These are phyloP conservation scores for Glycine soja DNA, from an alignment of 306 rosid species.

Conservation along the genomic window DNA sequence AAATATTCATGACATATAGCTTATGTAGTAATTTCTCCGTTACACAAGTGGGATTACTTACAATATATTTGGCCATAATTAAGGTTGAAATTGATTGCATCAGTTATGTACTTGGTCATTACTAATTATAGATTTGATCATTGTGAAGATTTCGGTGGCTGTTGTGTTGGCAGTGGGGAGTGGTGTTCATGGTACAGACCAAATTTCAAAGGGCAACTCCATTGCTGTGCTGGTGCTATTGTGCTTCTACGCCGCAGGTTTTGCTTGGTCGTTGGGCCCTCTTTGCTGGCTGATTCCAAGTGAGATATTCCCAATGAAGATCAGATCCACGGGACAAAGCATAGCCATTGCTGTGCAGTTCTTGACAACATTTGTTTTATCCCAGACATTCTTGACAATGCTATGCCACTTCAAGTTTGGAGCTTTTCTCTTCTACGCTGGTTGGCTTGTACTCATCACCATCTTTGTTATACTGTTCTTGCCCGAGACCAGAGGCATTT, in stretches of 20 bases:
- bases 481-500: slow-evolving; percentile 82
- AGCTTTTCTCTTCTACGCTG: slow-evolving; percentile 67
- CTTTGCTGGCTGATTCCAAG: slow-evolving; percentile 76
- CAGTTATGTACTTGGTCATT: no score
- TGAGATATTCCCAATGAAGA: slow-evolving; percentile 71
- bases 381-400: slow-evolving; percentile 76
- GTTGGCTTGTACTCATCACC: slow-evolving; percentile 68
- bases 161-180: slow-evolving; percentile 50
- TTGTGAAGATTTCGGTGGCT: slow-evolving; percentile 57
- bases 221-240: slow-evolving; percentile 56
- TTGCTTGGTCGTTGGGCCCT: slow-evolving; percentile 84
- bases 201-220: slow-evolving; percentile 55
- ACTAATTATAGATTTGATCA: not conserved
- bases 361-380: slow-evolving; percentile 55
- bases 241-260: slow-evolving; percentile 68
- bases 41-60: no score
- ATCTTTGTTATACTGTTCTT: slow-evolving; percentile 55
- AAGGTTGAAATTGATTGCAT: not conserved
- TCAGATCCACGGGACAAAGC: slow-evolving; percentile 69
- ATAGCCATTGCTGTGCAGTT: slow-evolving; percentile 61
- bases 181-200: slow-evolving; percentile 54
- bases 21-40: no score
- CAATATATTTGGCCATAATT: no score
- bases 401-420: slow-evolving; percentile 73
- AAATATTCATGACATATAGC: no score